Conservation (phyloP, 306 rosid species). For the Rubus idaeus region DNA sequence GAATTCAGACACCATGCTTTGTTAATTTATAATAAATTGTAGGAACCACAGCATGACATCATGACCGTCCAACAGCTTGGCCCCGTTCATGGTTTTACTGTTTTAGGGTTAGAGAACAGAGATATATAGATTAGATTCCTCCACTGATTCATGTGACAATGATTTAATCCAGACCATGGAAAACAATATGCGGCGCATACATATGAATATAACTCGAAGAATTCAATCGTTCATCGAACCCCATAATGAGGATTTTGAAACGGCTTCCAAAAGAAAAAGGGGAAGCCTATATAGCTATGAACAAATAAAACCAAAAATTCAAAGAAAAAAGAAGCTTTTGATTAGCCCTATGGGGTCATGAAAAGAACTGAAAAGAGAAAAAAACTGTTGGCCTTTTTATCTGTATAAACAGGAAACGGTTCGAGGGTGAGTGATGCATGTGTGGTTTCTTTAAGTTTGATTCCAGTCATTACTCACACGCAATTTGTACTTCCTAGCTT, state of each 20-base stretch:
- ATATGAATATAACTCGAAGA: background rate
- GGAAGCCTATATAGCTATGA: background rate
- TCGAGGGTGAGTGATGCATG: constrained; percentile 4
- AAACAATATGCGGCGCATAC: background rate
- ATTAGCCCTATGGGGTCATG: background rate
- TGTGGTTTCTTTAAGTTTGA: constrained; percentile 4
- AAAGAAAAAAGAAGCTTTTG: background rate
- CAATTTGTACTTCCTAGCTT: constrained; percentile 24
- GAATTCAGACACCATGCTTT: background rate
- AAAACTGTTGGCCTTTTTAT: background rate
- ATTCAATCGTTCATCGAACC: background rate
- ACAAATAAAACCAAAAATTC: background rate
- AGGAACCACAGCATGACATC: background rate
- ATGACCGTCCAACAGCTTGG: background rate
- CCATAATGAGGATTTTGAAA: background rate
- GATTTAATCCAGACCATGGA: constrained; percentile 4
- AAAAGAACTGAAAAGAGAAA: background rate
- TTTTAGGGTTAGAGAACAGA: background rate
- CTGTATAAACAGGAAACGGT: constrained; percentile 17
- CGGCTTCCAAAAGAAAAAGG: background rate
- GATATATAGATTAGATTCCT: background rate
- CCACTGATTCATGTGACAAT: background rate
- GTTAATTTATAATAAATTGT: background rate
- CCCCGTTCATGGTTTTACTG: background rate
- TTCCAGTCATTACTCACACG: constrained; percentile 30